A percentile compares a stretch with the other conserved stretches of the same genome.
These are phyloP conservation scores for Trichoderma sp. DNA, from an alignment of 2,329 filamentous ascomycete species.

Conservation along the genomic window DNA sequence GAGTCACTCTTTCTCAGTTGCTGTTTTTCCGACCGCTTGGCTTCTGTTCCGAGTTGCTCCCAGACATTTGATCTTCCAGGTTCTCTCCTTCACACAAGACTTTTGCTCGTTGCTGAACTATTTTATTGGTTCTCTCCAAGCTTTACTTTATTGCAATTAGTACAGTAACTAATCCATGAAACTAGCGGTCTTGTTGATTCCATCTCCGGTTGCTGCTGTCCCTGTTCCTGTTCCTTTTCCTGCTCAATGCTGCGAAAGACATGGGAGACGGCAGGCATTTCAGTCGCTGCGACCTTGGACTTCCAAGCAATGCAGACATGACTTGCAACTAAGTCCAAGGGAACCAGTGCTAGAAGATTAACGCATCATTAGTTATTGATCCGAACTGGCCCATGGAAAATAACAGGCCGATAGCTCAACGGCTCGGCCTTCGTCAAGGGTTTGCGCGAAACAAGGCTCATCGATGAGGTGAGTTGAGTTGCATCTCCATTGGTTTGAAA, in stretches of 20 bases:
- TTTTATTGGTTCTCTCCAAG: neutral
- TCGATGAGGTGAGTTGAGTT: neutral
- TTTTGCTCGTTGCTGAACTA: neutral
- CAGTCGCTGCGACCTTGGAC: neutral
- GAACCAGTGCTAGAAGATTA: neutral
- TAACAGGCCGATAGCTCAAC: neutral
- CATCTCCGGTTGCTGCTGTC: neutral
- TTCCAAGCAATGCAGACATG: neutral
- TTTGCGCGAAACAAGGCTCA: neutral
- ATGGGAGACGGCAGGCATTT: neutral
- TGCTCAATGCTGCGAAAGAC: neutral
- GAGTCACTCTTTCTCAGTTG: neutral
- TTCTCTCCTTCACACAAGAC: neutral
- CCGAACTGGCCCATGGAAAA: neutral
- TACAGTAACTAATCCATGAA: neutral
- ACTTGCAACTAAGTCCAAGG: neutral
- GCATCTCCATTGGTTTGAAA: neutral
- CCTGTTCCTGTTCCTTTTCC: neutral
- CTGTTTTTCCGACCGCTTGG: too few species aligned
- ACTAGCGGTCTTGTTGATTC: neutral
- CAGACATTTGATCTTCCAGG: neutral
- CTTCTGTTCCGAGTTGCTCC: neutral
- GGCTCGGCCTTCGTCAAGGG: neutral
- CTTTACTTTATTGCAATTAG: too few species aligned
- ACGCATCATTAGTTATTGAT: neutral